Evolutionary conservation across 345 rosid genomes (phyloP), one percentile per base, ranked within the genome.

Genomic region (Eucalyptus erythrocorys): DNA sequence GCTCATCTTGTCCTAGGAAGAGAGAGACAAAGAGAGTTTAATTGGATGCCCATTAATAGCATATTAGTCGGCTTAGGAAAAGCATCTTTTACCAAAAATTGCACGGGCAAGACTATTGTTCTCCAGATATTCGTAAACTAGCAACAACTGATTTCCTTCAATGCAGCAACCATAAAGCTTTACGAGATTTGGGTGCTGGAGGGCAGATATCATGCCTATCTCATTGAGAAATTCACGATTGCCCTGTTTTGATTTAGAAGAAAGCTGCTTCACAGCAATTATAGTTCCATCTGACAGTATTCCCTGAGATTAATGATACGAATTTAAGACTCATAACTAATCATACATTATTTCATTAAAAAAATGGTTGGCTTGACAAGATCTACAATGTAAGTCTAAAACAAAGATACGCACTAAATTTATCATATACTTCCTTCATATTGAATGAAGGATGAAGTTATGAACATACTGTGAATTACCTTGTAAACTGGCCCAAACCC

Each of bases 401-500:
- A 32, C 3, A 32, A 66, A 59, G 7, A 66, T 51, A 51, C 10
- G 3, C 1, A 64, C 19, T 64, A 1, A 64, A n/a, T 64, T 64
- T 64, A 64, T 15, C 42, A 66, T 9, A 32, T 5, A 32, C 79
- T 32, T 15, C 22, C 79, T 66, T 66, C 79, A 32, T 9, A 49
- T 32, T 82, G 84, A 47, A 88, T 21, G 16, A 68, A 32, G 85
- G 19, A 49, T n/a, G 27, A 85, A 85, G 40, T 66, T 32, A 15
- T 15, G 79, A 66, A 32, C 22, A 32, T 4, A 16, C 5, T 32
- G 3, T 66, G 42, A 66, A 66, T 87, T 92, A 97, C 99, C 98
- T 95, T 96, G 93, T 92, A 96, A 61, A 97, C 99, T 16, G 99
- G 96, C 45, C 68, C 98, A 87, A 97, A 97, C 45, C 99, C 99